Conservation (phyloP, 768 basidiomycete genomes). For the Paxillus involutus region DNA sequence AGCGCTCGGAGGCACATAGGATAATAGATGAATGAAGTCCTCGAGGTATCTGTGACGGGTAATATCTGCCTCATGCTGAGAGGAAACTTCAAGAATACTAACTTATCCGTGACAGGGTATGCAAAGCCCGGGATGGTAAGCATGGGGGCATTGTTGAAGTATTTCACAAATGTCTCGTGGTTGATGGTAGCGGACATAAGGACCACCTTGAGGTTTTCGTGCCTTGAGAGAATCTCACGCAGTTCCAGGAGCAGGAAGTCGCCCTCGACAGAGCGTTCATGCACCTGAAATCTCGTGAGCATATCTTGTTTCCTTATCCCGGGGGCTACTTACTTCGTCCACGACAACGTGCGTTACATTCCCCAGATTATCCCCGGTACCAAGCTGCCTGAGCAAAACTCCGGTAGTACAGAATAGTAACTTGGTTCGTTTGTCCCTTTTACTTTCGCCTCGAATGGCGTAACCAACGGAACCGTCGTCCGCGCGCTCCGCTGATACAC, state of each 20-base stretch:
- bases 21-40: slow-evolving; percentile 61
- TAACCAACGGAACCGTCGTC: slow-evolving; percentile 85
- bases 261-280: slow-evolving; percentile 89
- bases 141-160: slow-evolving; percentile 80
- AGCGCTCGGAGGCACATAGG: slow-evolving; percentile 50
- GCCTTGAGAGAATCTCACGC: slow-evolving; percentile 65
- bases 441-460: slow-evolving; percentile 84
- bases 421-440: slow-evolving; percentile 62
- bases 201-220: slow-evolving; percentile 71
- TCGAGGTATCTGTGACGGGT: slow-evolving; percentile 70
- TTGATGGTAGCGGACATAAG: slow-evolving; percentile 97
- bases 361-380: slow-evolving; percentile 67
- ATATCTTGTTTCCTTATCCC: neutral
- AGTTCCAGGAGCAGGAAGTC: slow-evolving; percentile 88
- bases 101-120: slow-evolving; percentile 77
- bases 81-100: slow-evolving; percentile 19
- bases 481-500: slow-evolving; percentile 79
- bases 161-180: slow-evolving; percentile 77
- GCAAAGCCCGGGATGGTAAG: slow-evolving; percentile 83
- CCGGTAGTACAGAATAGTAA: slow-evolving; percentile 93
- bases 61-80: neutral
- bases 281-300: slow-evolving; percentile 53
- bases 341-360: slow-evolving; percentile 84
- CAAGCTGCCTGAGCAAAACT: slow-evolving; percentile 79
- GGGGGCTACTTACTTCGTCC: slow-evolving; percentile 67